Evolutionary conservation across 2,329 filamentous ascomycete genomes (phyloP), one percentile per base, ranked within the genome.

Genomic region (Xylaria sp.): DNA sequence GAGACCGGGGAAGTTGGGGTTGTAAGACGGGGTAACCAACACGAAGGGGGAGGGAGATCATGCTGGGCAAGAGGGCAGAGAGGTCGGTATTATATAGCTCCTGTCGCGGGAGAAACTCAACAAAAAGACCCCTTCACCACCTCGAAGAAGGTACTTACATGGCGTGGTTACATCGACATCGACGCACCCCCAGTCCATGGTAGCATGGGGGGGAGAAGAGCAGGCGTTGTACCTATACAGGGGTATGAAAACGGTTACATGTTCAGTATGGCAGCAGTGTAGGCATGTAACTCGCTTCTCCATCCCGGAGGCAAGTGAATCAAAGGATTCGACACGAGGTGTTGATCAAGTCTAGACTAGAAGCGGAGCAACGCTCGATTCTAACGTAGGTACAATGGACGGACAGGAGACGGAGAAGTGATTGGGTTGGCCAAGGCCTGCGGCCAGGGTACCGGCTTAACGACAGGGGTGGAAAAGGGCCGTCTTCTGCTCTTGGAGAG

Each of bases 391-490:
- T n/a, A n/a, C n/a, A n/a, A n/a, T 13, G 44, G 25, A 6, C 15
- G 10, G 5, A 8, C 15, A n/a, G 37, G 37, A 6, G 37, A 5
- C 37, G n/a, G 4, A 13, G 53, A 41, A 57, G 51, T 71, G 69
- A 73, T 73, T 73, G 71, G 71, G 43, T 47, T 60, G 58, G 60
- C 58, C 63, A 66, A 62, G 54, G 40, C 58, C 48, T 66, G 64
- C 60, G 48, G 65, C 66, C 63, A 67, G 70, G 70, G 53, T 69
- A 49, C 54, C 58, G 60, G 62, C 62, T 64, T 66, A 68, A 64
- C 66, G 60, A 66, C 68, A 69, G 63, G 70, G 68, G 64, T 66
- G 10, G 47, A 72, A 72, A 73, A 73, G 70, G 70, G 67, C 70
- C 71, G 68, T 72, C 70, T 73, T 62, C 40, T 62, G 54, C 47